phyloP scores from a whole-genome alignment of 768 basidiomycete species.

The Coprinellus micaceus region DNA sequence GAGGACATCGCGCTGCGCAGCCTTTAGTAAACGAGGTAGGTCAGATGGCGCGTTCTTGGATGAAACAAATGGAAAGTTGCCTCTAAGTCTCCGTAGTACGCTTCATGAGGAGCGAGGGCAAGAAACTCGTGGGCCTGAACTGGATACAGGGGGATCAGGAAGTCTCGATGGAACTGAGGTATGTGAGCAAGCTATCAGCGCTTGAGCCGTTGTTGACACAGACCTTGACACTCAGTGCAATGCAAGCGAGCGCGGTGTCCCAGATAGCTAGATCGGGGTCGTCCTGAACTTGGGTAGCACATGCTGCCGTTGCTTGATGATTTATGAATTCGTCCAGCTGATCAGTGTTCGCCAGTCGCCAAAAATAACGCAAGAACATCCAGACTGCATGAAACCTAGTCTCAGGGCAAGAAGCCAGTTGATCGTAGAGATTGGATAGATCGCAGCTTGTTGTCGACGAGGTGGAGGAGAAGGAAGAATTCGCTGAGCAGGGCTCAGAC shows the following conservation, averaged over 20 bases:
- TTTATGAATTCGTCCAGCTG: not conserved
- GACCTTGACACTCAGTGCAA: slow-evolving; percentile 63
- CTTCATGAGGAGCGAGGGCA: slow-evolving; percentile 42
- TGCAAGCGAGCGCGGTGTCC: slow-evolving; percentile 56
- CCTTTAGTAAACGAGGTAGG: slow-evolving; percentile 28
- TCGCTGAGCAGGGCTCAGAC: slow-evolving; percentile 9
- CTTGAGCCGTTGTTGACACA: not conserved
- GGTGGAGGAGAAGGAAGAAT: slow-evolving; percentile 15
- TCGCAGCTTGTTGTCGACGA: slow-evolving; percentile 3
- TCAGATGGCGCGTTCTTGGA: too few species aligned
- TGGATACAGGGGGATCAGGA: slow-evolving; percentile 51
- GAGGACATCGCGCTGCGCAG: slow-evolving; percentile 55
- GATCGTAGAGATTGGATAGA: slow-evolving; percentile 42
- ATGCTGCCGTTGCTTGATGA: too few species aligned
- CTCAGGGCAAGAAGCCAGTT: slow-evolving; percentile 49
- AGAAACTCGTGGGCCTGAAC: slow-evolving; percentile 51
- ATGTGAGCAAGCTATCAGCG: not conserved
- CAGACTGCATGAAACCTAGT: slow-evolving; percentile 66
- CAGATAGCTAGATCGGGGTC: slow-evolving; percentile 39
- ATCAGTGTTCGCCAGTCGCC: slow-evolving; percentile 18
- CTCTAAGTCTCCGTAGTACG: slow-evolving; percentile 52
- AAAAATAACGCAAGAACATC: slow-evolving; percentile 57
- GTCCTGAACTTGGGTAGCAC: slow-evolving; percentile 5
- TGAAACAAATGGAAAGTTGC: slow-evolving; percentile 19
- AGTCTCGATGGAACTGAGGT: slow-evolving; percentile 59